Base-by-base conservation (phyloP, 2,329 filamentous ascomycete species). In the Talaromyces rugulosus region DNA sequence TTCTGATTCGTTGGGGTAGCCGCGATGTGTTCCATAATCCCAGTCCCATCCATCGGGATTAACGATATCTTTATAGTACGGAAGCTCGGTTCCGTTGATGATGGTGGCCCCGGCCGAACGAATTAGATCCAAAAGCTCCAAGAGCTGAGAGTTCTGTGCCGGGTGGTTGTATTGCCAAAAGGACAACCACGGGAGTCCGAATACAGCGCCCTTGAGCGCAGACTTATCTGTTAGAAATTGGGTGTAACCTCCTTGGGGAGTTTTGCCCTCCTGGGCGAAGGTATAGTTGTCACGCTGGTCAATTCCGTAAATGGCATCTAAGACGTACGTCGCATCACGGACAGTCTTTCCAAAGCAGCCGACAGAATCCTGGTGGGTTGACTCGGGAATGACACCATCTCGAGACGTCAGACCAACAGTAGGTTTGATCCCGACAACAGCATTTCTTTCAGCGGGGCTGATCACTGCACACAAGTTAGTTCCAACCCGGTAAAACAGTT, bases 391-490 rank as follows among this genome's bases (percentile, higher is more conserved):
- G 31, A 88, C 82, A 18, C 80, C 85, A 23, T 76, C 80, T 16
- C 88, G 79, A 8, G 88, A 90, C 0, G 88, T 91, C 57, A 91
- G 73, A 0, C 89, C 89, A 5, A 92, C 87, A 1, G 89, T 92
- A 1, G 89, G 89, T 75, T 92, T 92, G 72, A 92, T 83, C 3
- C 89, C 89, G 1, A 92, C 88, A 1, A 92, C 71, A 1, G 81
- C 83, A 69, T 89, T 90, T 4, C 87, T 79, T 71, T 88, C 84
- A 0, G 89, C 88, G 0, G 90, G 90, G 70, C 85, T 87, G 69
- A 91, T 90, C 16, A 92, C 82, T 78, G 62, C 58, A 5, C 6
- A 56, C 6, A 56, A 23, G 31, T 53, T 31, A 53, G 28, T 27
- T 8, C 6, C 11, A 5, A 23, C 7, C 31, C 9, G n/a, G 6